These are phyloP conservation scores for Fusarium nematophilum DNA, from an alignment of 2,329 filamentous ascomycete genomes.

Conservation along the genomic window DNA sequence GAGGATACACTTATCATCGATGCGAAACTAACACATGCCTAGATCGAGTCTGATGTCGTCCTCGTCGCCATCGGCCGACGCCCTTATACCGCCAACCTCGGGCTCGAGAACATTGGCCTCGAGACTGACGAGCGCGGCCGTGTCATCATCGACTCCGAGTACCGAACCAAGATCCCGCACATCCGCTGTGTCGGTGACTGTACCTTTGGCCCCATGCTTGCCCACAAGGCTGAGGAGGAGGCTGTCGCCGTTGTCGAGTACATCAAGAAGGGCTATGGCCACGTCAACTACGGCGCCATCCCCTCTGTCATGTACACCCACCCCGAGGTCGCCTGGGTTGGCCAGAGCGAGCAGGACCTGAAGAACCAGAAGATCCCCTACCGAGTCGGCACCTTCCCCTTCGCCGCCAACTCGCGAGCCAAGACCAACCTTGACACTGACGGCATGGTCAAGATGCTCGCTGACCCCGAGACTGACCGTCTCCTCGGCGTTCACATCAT, in stretches of 20 bases:
- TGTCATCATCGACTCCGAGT: conserved; percentile 97
- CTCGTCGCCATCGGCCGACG: conserved; percentile 96
- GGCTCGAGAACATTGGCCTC: conserved; percentile 92
- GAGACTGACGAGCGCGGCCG: conserved; percentile 94
- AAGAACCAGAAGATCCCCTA: conserved; percentile 92
- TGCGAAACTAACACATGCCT: conserved; percentile 36
- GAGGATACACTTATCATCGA: background rate
- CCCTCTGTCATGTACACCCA: conserved; percentile 99
- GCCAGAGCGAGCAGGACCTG: conserved; percentile 95
- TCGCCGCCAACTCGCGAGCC: conserved; percentile 96
- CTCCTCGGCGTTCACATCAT: conserved; percentile 97
- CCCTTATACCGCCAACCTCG: conserved; percentile 92
- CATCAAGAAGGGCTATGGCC: conserved; percentile 97
- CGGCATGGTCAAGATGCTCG: conserved; percentile 95
- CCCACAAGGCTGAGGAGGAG: conserved; percentile 99
- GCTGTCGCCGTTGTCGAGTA: conserved; percentile 94
- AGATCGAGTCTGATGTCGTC: conserved; percentile 95
- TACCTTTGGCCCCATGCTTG: conserved; percentile 98
- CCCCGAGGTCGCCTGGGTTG: conserved; percentile 98
- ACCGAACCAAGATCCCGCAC: conserved; percentile 96
- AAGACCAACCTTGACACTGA: conserved; percentile 99
- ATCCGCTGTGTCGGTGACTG: conserved; percentile 96
- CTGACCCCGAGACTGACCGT: conserved; percentile 95
- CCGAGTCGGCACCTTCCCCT: conserved; percentile 93
- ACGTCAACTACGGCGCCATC: conserved; percentile 99